These are phyloP conservation scores for Ophiosphaerella korrae DNA, from an alignment of 2,329 filamentous ascomycete genomes.

Conservation along the genomic window DNA sequence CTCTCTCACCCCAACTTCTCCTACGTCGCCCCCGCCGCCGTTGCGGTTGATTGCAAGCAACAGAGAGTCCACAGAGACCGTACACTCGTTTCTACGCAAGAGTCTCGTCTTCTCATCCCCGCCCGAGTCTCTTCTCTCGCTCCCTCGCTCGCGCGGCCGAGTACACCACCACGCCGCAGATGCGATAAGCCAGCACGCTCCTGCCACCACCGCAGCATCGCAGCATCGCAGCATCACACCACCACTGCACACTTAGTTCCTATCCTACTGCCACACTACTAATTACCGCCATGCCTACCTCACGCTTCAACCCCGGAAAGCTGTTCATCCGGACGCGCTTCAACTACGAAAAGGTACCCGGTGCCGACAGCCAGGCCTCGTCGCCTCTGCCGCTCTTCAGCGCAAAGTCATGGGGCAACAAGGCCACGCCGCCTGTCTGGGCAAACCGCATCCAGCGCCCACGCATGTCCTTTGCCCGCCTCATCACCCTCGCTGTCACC, in stretches of 20 bases:
- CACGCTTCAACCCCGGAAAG: constrained; percentile 53
- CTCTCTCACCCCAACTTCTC: constrained; percentile 1
- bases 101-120: constrained; percentile 6
- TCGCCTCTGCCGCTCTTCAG: constrained; percentile 48
- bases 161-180: constrained; percentile 30
- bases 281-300: constrained; percentile 35
- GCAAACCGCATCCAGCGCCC: constrained; percentile 48
- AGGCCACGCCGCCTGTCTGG: constrained; percentile 44
- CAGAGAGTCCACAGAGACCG: constrained; percentile 27
- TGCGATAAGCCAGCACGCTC: constrained; percentile 34
- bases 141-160: constrained; percentile 17
- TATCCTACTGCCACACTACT: not conserved
- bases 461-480: constrained; percentile 49
- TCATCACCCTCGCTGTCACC: constrained; percentile 49
- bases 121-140: constrained; percentile 9
- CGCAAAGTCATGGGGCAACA: constrained; percentile 44
- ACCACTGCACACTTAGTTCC: constrained; percentile 1
- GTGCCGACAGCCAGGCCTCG: constrained; percentile 47
- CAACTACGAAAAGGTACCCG: constrained; percentile 54
- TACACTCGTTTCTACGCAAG: constrained; percentile 31
- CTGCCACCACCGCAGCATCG: constrained; percentile 11
- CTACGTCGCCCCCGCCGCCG: not conserved
- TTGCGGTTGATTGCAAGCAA: constrained; percentile 12
- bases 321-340: constrained; percentile 51
- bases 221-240: constrained; percentile 3